These are phyloP conservation scores for Avena sativa DNA, from an alignment of 176 grass and related monocot genomes.

Conservation along the genomic window DNA sequence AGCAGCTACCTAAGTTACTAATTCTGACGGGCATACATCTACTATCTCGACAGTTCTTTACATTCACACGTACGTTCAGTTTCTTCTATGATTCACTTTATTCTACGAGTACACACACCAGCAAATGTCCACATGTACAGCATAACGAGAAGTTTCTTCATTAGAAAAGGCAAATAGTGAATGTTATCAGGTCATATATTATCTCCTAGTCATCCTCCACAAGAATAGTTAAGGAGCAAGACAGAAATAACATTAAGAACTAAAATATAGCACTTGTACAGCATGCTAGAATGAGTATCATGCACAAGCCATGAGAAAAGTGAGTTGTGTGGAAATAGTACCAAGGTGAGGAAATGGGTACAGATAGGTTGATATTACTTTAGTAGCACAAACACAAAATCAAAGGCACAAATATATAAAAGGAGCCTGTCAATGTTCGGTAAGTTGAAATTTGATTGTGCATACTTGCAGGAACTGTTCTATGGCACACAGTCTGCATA, in stretches of 20 bases:
- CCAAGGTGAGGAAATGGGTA: constrained; percentile 15
- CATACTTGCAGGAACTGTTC: constrained; percentile 1
- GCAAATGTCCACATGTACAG: not conserved
- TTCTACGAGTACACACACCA: not conserved
- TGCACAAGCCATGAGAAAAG: not conserved
- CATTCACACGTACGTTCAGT: not conserved
- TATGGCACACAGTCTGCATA: not conserved
- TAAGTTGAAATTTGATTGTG: not conserved
- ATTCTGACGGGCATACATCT: not conserved
- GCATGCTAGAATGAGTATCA: constrained; percentile 19
- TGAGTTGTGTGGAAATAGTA: not conserved
- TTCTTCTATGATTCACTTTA: constrained; percentile 19
- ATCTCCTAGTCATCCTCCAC: constrained; percentile 11
- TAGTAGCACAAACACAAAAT: not conserved
- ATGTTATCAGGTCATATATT: not conserved
- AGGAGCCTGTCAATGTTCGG: not conserved
- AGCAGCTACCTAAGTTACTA: not conserved
- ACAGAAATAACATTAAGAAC: constrained; percentile 5
- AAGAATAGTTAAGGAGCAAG: constrained; percentile 33
- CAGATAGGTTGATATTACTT: not conserved
- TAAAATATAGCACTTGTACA: not conserved
- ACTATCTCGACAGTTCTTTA: not conserved
- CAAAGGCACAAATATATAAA: constrained; percentile 13
- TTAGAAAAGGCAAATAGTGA: not conserved
- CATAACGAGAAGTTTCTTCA: not conserved